A percentile compares a stretch with the other conserved stretches of the same genome.
phyloP scores from a whole-genome alignment of 2,329 filamentous ascomycete genomes.

The Pseudogymnoascus destructans region DNA sequence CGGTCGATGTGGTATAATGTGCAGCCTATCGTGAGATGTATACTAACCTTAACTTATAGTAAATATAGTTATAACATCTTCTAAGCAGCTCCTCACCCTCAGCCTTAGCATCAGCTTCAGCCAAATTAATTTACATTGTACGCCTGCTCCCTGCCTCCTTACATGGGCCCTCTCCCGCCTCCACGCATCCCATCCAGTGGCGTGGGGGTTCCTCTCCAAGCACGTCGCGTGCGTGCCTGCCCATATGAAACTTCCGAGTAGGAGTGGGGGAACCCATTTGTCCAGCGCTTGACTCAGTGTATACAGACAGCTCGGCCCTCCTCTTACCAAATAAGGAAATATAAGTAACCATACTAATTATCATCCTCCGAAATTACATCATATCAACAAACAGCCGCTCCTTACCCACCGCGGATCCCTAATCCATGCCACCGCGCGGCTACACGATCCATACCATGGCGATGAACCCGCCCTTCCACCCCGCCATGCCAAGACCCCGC shows the following conservation, averaged over 20 bases:
- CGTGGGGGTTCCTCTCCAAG: not conserved
- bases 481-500: not conserved
- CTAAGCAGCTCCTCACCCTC: not conserved
- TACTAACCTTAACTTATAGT: not conserved
- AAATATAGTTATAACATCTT: not conserved
- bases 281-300: not conserved
- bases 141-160: not conserved
- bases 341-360: not conserved
- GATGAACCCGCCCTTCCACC: not conserved
- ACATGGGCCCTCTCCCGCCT: not conserved
- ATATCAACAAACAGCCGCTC: not conserved
- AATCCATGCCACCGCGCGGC: not conserved
- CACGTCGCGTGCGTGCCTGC: not conserved
- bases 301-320: no score
- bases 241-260: not conserved
- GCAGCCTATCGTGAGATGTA: not conserved
- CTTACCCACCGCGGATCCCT: not conserved
- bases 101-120: not conserved
- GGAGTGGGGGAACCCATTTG: not conserved
- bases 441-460: not conserved
- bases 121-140: not conserved
- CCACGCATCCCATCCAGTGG: not conserved
- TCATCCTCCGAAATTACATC: not conserved
- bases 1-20: not conserved
- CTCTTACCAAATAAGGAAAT: conserved; percentile 1